A percentile compares a stretch with the other conserved stretches of the same genome.
Conservation (phyloP, 1,284 basidiomycete genomes). For the Cerrena zonata region DNA sequence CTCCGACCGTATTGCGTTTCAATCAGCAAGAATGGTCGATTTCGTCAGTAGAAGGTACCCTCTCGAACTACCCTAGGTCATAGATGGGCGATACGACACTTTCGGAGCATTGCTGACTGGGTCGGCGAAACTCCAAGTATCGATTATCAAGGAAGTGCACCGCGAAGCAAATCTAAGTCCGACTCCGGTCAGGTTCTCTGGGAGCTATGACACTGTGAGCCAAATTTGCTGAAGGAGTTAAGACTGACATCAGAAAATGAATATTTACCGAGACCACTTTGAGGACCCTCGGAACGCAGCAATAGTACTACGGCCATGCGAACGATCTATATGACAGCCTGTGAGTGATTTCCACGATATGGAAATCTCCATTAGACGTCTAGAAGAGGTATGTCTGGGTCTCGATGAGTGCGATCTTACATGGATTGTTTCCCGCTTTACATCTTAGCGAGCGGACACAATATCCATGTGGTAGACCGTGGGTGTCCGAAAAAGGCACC, state of each 20-base stretch:
- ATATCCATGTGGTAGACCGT: neutral
- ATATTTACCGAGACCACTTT: neutral
- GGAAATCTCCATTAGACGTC: neutral
- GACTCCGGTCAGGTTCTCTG: too few species aligned
- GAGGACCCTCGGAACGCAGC: neutral
- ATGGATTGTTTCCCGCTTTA: neutral
- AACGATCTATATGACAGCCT: neutral
- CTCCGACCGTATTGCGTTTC: too few species aligned
- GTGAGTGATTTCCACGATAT: neutral
- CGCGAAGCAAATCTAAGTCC: too few species aligned
- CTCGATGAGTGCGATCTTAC: neutral
- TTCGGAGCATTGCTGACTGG: too few species aligned
- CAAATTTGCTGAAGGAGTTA: neutral
- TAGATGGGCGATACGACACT: too few species aligned
- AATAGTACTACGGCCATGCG: neutral
- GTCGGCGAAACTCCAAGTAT: too few species aligned
- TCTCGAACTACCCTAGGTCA: too few species aligned
- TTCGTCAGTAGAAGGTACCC: too few species aligned
- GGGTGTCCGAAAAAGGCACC: neutral
- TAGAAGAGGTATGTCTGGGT: neutral
- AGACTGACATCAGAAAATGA: neutral
- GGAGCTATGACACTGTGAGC: neutral
- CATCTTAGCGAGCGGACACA: neutral
- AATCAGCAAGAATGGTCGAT: too few species aligned
- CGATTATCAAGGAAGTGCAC: too few species aligned